Evolutionary conservation across 306 rosid genomes (phyloP).

Genomic region (Vicia villosa): DNA sequence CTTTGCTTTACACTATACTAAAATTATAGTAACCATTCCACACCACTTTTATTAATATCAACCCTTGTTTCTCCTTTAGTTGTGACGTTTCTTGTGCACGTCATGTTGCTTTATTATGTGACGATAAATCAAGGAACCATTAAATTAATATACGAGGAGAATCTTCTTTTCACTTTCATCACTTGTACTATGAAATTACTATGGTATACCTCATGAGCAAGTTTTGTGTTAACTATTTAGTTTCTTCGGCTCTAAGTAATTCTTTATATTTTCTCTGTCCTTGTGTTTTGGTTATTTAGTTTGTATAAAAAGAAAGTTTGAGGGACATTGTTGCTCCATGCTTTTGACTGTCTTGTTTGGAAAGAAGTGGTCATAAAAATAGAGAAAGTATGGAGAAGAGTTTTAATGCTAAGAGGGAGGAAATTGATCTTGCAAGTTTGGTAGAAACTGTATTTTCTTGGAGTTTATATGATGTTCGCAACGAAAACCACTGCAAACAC

Average conservation of each 20-base stretch:
- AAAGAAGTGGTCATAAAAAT: not conserved
- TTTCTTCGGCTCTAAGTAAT: slow-evolving; percentile 32
- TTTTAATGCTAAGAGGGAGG: slow-evolving; percentile 4
- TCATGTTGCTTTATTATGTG: slow-evolving; percentile 19
- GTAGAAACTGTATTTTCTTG: slow-evolving; percentile 37
- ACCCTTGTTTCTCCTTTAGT: not conserved
- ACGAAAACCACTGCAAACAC: slow-evolving; percentile 30
- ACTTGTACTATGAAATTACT: not conserved
- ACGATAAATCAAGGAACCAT: not conserved
- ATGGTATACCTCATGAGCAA: slow-evolving; percentile 17
- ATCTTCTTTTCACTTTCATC: slow-evolving; percentile 30
- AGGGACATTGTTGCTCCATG: not conserved
- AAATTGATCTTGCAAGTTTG: slow-evolving; percentile 34
- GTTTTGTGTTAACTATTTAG: slow-evolving; percentile 27
- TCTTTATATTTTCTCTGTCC: slow-evolving; percentile 21
- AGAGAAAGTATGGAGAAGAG: not conserved
- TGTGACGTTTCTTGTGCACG: not conserved
- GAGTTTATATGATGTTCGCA: slow-evolving; percentile 44
- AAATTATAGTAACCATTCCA: not conserved
- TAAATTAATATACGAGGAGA: slow-evolving; percentile 5
- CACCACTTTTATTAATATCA: not conserved
- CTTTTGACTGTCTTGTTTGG: not conserved
- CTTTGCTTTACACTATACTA: not conserved
- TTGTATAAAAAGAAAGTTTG: slow-evolving; percentile 24
- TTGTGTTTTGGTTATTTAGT: slow-evolving; percentile 1